A percentile compares a stretch with the other conserved stretches of the same genome.
These are phyloP conservation scores for Geotrichum ghanense DNA, from an alignment of 805 yeast genomes.

Conservation along the genomic window DNA sequence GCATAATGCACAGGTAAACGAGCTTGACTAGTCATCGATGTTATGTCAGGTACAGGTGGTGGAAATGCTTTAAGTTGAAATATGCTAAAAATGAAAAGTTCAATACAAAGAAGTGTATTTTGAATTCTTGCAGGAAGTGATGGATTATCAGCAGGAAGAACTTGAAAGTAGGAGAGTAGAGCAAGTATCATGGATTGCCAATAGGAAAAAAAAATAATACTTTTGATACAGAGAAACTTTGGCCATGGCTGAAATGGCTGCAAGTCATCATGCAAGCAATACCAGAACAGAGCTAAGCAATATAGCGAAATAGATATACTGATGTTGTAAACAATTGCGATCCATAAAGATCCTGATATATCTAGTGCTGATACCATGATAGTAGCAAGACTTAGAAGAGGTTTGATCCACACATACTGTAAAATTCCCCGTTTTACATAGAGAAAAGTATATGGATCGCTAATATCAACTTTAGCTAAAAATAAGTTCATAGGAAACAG, in stretches of 20 bases:
- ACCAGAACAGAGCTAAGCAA: constrained; percentile 86
- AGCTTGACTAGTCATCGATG: constrained; percentile 58
- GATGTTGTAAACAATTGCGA: constrained; percentile 59
- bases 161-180: constrained; percentile 26
- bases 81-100: too few relatives aligned
- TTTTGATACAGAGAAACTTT: constrained; percentile 83
- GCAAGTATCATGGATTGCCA: constrained; percentile 77
- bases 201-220: constrained; percentile 92
- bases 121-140: constrained; percentile 56
- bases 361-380: constrained; percentile 38
- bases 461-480: constrained; percentile 56
- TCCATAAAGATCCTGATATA: constrained; percentile 49
- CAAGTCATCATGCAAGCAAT: constrained; percentile 68
- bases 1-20: constrained; percentile 54
- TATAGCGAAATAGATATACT: constrained; percentile 77
- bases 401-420: constrained; percentile 94
- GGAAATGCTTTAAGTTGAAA: too few relatives aligned
- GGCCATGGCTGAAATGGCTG: constrained; percentile 79
- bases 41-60: too few relatives aligned
- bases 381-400: constrained; percentile 54
- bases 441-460: constrained; percentile 74
- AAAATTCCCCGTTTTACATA: constrained; percentile 72
- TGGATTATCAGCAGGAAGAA: constrained; percentile 22
- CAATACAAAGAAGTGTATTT: constrained; percentile 70
- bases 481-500: constrained; percentile 41